phyloP scores from a whole-genome alignment of 129 eudicot genomes.

The Chrysanthemum seticuspe region DNA sequence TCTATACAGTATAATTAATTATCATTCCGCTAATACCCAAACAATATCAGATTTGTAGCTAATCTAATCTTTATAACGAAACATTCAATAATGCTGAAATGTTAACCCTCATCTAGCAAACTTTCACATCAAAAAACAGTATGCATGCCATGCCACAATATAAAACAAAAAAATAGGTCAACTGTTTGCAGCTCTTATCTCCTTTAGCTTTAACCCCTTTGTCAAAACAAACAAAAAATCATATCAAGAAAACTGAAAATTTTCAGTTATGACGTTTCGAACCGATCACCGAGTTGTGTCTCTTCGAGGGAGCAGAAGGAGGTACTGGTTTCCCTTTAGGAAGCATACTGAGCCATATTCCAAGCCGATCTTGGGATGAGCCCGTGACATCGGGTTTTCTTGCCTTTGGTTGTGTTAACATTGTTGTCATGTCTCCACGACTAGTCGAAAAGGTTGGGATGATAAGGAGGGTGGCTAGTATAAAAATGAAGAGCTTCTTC shows the following conservation, averaged over 20 bases:
- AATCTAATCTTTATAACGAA: neutral
- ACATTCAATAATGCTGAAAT: too few relatives aligned
- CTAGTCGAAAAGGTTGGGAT: slow-evolving; percentile 33
- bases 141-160: neutral
- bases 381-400: slow-evolving; percentile 4
- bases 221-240: neutral
- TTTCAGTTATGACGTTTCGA: slow-evolving; percentile 21
- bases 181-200: neutral
- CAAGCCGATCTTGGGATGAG: slow-evolving; percentile 15
- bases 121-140: neutral
- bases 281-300: slow-evolving; percentile 54
- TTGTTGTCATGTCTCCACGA: slow-evolving; percentile 24
- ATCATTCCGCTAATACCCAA: slow-evolving; percentile 4
- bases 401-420: slow-evolving; percentile 15
- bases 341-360: slow-evolving; percentile 34
- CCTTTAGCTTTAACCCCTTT: neutral
- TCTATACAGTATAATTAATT: neutral
- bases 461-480: slow-evolving; percentile 31
- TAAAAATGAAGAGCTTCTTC: slow-evolving; percentile 19
- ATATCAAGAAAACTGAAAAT: slow-evolving; percentile 1
- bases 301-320: slow-evolving; percentile 73
- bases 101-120: neutral
- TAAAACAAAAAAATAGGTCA: neutral
- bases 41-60: neutral
- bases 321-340: slow-evolving; percentile 64